A percentile compares a stretch with the other conserved stretches of the same genome.
Evolutionary conservation across 2,329 filamentous ascomycete genomes (phyloP).

Genomic region (Cercospora sesami): DNA sequence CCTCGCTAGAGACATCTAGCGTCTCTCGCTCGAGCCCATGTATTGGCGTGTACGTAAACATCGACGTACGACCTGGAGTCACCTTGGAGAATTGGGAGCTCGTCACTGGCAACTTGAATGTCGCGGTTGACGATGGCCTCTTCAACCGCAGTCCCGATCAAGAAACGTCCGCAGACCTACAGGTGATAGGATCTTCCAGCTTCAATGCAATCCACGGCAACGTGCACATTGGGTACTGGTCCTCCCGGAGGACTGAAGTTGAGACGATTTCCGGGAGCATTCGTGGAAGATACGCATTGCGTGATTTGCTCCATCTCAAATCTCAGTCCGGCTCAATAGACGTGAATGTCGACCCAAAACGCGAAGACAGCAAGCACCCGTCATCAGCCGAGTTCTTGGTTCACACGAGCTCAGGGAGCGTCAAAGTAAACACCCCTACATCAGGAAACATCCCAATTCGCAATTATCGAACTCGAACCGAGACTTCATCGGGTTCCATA

Average conservation of each 20-base stretch:
- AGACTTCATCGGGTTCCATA: constrained; percentile 43
- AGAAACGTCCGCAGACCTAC: constrained; percentile 29
- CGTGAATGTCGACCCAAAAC: constrained; percentile 43
- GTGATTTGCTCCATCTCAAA: constrained; percentile 43
- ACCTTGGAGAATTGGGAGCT: constrained; percentile 40
- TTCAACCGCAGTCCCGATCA: constrained; percentile 18
- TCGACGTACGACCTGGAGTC: constrained; percentile 41
- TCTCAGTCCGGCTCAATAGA: constrained; percentile 46
- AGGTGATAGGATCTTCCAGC: constrained; percentile 38
- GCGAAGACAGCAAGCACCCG: constrained; percentile 33
- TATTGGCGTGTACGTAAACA: constrained; percentile 41
- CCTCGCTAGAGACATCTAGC: constrained; percentile 17
- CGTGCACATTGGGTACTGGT: constrained; percentile 36
- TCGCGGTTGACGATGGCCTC: constrained; percentile 40
- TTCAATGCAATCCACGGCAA: constrained; percentile 41
- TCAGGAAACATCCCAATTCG: constrained; percentile 38
- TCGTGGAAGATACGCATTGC: constrained; percentile 44
- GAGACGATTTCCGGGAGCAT: constrained; percentile 45
- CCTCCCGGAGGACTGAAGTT: constrained; percentile 44
- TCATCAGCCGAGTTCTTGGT: constrained; percentile 42
- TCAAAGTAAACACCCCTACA: constrained; percentile 39
- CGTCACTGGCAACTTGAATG: constrained; percentile 41
- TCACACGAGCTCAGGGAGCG: constrained; percentile 41
- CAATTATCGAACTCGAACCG: constrained; percentile 45
- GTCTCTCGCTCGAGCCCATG: constrained; percentile 32